Evolutionary conservation across 352 stramenopile genomes (phyloP).

Genomic region (Phytophthora europaea): DNA sequence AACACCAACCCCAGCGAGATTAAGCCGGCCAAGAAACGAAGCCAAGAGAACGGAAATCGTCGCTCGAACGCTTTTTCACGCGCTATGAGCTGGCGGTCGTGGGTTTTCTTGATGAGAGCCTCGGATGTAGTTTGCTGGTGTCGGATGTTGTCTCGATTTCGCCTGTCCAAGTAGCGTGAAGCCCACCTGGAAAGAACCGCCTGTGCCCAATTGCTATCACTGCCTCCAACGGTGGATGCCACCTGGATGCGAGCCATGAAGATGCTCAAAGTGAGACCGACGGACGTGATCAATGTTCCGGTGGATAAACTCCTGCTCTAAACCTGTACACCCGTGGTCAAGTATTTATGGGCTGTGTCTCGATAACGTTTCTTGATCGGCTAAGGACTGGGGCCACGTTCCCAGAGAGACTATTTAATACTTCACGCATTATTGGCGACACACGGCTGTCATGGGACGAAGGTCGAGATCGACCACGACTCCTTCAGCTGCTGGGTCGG

Average conservation of each 20-base stretch:
- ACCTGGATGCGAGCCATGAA: constrained; percentile 22
- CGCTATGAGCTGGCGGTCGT: constrained; percentile 17
- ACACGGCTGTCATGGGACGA: constrained; percentile 76
- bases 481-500: constrained; percentile 78
- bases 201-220: background rate
- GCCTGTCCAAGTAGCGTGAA: constrained; percentile 2
- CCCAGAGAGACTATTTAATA: too few species aligned
- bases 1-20: constrained; percentile 39
- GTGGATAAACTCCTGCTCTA: too few species aligned
- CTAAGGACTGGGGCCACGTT: too few species aligned
- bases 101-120: constrained; percentile 11
- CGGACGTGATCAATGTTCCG: too few species aligned
- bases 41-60: constrained; percentile 34
- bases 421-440: constrained; percentile 43
- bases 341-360: background rate
- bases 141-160: background rate
- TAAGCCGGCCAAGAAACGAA: constrained; percentile 23
- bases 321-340: background rate
- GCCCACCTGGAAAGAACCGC: constrained; percentile 16
- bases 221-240: background rate
- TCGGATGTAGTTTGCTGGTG: background rate
- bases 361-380: too few species aligned
- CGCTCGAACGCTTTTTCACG: constrained; percentile 31
- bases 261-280: too few species aligned
- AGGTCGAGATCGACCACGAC: constrained; percentile 76